A percentile compares a stretch with the other conserved stretches of the same genome.
phyloP scores from a whole-genome alignment of 768 basidiomycete species.

The Leccinellum luteum region DNA sequence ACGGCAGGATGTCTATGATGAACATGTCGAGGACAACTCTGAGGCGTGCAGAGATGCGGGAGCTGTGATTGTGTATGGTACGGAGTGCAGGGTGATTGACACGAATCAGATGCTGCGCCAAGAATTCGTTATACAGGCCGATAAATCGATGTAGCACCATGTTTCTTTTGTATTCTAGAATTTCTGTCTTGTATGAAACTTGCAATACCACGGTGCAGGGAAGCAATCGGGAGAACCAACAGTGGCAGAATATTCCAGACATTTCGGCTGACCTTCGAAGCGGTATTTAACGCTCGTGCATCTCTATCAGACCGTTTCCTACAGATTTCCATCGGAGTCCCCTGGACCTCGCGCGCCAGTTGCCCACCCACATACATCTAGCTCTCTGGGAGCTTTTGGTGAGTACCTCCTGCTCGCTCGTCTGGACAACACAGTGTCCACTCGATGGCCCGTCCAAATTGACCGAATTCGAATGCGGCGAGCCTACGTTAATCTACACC shows the following conservation, averaged over 20 bases:
- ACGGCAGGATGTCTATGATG: slow-evolving; percentile 1
- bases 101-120: too few species aligned
- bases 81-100: not conserved
- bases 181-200: not conserved
- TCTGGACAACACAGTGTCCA: not conserved
- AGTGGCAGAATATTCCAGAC: too few species aligned
- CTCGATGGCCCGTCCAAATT: not conserved
- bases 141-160: not conserved
- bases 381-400: not conserved
- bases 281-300: too few species aligned
- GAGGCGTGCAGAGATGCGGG: not conserved
- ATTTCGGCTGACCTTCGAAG: too few species aligned
- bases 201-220: not conserved
- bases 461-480: not conserved
- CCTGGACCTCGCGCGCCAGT: too few species aligned
- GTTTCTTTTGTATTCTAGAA: not conserved
- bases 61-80: not conserved
- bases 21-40: not conserved
- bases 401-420: not conserved
- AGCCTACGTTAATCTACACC: not conserved
- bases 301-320: too few species aligned
- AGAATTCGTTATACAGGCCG: not conserved
- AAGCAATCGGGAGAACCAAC: not conserved
- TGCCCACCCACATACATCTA: not conserved
- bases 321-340: too few species aligned